Evolutionary conservation across 78 protist genomes (phyloP).

Genomic region (Dictyostelium capitatum): DNA sequence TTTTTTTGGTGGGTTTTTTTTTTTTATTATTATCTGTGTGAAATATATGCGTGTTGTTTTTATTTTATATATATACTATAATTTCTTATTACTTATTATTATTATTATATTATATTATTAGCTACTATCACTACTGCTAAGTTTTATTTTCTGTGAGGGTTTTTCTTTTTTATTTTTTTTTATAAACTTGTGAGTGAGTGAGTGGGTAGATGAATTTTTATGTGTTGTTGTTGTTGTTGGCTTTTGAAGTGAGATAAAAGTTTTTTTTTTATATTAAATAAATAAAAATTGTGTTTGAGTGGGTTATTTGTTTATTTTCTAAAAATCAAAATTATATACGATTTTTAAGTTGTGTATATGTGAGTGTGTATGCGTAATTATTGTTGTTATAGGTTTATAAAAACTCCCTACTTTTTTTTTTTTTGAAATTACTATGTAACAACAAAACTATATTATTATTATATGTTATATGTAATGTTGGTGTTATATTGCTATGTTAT

Average conservation of each 20-base stretch:
- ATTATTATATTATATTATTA: background rate
- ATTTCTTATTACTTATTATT: background rate
- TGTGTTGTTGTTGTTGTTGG: background rate
- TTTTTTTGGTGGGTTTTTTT: background rate
- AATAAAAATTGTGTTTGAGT: no score
- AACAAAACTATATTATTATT: no score
- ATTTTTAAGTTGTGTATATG: no score
- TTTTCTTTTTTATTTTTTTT: background rate
- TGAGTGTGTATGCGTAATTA: no score
- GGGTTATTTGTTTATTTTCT: no score
- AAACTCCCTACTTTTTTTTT: no score
- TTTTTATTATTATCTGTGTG: background rate
- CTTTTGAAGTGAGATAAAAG: no score
- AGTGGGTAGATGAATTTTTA: background rate
- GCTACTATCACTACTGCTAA: background rate
- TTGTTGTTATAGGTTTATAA: no score
- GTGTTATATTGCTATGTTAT: background rate
- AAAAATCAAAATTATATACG: no score
- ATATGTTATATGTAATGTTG: background rate
- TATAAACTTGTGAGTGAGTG: background rate
- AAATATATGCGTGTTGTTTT: background rate
- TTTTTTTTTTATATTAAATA: no score
- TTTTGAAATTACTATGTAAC: no score
- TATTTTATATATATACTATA: background rate
- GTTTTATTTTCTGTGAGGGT: background rate